A percentile compares a stretch with the other conserved stretches of the same genome.
phyloP scores from a whole-genome alignment of 2,329 filamentous ascomycete genomes.

The Botryosphaeria dothidea region DNA sequence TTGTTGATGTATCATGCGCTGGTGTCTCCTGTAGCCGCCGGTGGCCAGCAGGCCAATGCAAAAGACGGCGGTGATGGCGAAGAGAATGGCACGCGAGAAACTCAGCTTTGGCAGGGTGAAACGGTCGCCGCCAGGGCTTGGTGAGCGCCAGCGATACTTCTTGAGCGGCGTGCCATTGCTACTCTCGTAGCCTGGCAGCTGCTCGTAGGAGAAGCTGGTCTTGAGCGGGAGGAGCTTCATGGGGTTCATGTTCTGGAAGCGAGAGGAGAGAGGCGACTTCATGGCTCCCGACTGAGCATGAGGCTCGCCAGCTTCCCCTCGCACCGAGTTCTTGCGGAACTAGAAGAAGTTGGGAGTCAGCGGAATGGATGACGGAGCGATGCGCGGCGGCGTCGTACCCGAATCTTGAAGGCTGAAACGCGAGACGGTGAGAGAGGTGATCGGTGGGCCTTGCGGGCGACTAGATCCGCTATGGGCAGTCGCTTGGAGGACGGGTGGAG shows the following conservation, averaged over 20 bases:
- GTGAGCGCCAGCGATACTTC: constrained; percentile 43
- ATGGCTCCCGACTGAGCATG: constrained; percentile 21
- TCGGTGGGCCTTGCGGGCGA: constrained; percentile 20
- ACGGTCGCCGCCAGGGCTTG: constrained; percentile 30
- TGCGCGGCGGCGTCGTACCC: constrained; percentile 8
- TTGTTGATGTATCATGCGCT: constrained; percentile 22
- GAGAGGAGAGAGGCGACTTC: constrained; percentile 21
- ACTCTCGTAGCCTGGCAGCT: constrained; percentile 43
- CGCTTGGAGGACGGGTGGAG: constrained; percentile 11
- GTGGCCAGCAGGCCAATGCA: constrained; percentile 43
- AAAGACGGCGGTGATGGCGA: constrained; percentile 43
- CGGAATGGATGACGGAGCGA: background rate
- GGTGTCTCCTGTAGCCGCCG: constrained; percentile 42
- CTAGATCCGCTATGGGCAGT: constrained; percentile 23
- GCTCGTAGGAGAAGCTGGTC: constrained; percentile 48
- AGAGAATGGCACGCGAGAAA: constrained; percentile 42
- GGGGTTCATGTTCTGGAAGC: constrained; percentile 45
- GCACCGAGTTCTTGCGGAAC: constrained; percentile 21
- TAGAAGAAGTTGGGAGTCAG: background rate
- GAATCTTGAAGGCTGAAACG: constrained; percentile 20
- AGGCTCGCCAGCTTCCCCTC: constrained; percentile 24
- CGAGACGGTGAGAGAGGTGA: constrained; percentile 24
- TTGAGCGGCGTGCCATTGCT: constrained; percentile 37
- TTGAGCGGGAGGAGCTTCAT: constrained; percentile 44
- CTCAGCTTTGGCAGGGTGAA: constrained; percentile 33